Evolutionary conservation across 257 asterid species (phyloP).

Genomic region (Avicennia marina): DNA sequence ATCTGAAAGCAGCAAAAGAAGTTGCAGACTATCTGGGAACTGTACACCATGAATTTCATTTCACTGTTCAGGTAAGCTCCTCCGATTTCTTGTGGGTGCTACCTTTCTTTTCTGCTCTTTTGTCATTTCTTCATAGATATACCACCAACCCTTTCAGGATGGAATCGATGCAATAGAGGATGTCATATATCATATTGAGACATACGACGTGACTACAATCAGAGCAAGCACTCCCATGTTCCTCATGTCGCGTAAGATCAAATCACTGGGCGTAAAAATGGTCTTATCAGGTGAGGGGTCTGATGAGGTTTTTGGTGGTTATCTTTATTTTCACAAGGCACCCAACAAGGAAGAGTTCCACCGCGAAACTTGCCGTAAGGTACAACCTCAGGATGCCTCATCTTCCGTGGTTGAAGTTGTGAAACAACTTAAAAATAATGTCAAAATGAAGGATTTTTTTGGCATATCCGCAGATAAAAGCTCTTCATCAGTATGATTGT

Average conservation of each 20-base stretch:
- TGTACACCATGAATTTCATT: conserved; percentile 87
- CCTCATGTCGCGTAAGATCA: conserved; percentile 93
- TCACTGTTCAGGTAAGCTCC: conserved; percentile 71
- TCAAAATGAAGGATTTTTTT: no score
- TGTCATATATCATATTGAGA: conserved; percentile 86
- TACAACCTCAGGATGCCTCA: conserved; percentile 12
- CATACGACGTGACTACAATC: conserved; percentile 91
- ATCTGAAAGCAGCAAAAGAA: conserved; percentile 85
- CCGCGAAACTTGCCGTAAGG: conserved; percentile 88
- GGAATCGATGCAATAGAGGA: conserved; percentile 98
- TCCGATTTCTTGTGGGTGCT: no score
- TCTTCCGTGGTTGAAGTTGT: background rate
- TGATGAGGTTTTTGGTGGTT: conserved; percentile 96
- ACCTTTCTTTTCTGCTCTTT: background rate
- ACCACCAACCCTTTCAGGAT: no score
- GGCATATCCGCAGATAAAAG: conserved; percentile 59
- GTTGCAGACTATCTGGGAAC: conserved; percentile 91
- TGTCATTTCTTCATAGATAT: background rate
- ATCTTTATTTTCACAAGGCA: conserved; percentile 89
- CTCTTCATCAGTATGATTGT: conserved; percentile 93
- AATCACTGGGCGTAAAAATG: conserved; percentile 95
- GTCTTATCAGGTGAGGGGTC: conserved; percentile 95
- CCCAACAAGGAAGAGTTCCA: conserved; percentile 94
- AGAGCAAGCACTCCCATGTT: conserved; percentile 99
- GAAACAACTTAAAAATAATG: background rate